A percentile compares a stretch with the other conserved stretches of the same genome.
Conservation (phyloP, 805 yeast species). For the Monosporozyma aquatica region DNA sequence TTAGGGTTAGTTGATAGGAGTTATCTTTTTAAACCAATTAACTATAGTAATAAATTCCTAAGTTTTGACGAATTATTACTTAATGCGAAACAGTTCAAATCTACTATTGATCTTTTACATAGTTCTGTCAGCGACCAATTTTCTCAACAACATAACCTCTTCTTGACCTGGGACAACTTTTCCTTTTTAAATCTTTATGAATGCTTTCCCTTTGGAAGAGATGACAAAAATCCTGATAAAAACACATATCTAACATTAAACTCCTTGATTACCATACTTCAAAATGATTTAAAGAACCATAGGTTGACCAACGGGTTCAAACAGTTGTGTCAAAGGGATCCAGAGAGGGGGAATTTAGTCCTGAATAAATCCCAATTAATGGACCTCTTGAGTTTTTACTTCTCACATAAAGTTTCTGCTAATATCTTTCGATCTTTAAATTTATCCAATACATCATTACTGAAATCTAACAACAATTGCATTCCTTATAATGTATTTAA, state of each 20-base stretch:
- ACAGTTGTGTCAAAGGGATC: conserved; percentile 24
- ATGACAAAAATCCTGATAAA: neutral
- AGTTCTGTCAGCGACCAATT: conserved; percentile 27
- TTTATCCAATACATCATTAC: conserved; percentile 22
- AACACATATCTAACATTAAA: conserved; percentile 31
- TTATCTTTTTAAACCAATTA: conserved; percentile 25
- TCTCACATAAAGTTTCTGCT: conserved; percentile 33
- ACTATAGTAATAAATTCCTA: conserved; percentile 31
- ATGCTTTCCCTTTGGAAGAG: conserved; percentile 13
- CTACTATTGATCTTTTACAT: conserved; percentile 29
- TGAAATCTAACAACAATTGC: conserved; percentile 26
- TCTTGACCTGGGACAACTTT: conserved; percentile 31
- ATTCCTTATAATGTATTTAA: conserved; percentile 32
- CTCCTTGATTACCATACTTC: conserved; percentile 35
- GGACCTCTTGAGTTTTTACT: conserved; percentile 28
- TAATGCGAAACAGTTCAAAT: conserved; percentile 26
- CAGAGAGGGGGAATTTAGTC: conserved; percentile 22
- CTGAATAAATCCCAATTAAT: conserved; percentile 31
- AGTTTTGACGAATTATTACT: conserved; percentile 33
- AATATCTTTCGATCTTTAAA: conserved; percentile 30
- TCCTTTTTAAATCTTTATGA: conserved; percentile 23
- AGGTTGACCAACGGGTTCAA: conserved; percentile 29
- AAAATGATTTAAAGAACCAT: conserved; percentile 33
- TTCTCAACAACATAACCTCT: conserved; percentile 16
- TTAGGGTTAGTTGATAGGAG: conserved; percentile 9